A percentile compares a stretch with the other conserved stretches of the same genome.
Conservation (phyloP, 179 eudicot species). For the Actinidia polygama region DNA sequence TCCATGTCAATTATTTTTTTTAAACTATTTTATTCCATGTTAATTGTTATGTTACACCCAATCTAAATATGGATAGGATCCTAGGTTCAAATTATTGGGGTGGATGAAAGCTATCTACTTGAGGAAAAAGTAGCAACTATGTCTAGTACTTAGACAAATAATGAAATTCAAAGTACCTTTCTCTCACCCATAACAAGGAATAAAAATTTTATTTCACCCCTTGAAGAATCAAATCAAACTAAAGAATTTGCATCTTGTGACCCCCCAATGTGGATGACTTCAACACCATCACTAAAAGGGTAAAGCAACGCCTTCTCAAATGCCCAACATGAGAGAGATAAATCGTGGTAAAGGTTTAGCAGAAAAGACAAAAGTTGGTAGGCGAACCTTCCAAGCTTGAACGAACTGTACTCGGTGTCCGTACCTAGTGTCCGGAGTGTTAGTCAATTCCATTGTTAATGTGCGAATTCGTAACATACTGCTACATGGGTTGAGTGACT, state of each 20-base stretch:
- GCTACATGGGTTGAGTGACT: no score
- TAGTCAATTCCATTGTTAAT: no score
- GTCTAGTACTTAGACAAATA: background rate
- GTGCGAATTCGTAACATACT: no score
- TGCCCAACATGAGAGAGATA: background rate
- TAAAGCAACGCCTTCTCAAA: no score
- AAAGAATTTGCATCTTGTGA: background rate
- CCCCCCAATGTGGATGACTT: background rate
- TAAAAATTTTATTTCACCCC: background rate
- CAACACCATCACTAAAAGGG: background rate
- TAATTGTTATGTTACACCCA: background rate
- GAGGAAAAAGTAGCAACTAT: constrained; percentile 1
- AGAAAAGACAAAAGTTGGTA: no score
- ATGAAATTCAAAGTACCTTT: background rate
- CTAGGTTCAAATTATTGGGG: constrained; percentile 1
- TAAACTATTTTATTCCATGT: background rate
- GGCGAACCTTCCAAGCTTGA: no score
- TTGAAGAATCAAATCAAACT: background rate
- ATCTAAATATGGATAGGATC: background rate
- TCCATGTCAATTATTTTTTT: background rate
- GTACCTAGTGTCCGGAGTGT: no score
- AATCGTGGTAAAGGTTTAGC: no score
- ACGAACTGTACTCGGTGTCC: no score
- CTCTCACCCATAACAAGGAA: background rate
- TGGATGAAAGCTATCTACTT: constrained; percentile 3